Conservation (phyloP, 768 basidiomycete genomes). For the Suillus cothurnatus region DNA sequence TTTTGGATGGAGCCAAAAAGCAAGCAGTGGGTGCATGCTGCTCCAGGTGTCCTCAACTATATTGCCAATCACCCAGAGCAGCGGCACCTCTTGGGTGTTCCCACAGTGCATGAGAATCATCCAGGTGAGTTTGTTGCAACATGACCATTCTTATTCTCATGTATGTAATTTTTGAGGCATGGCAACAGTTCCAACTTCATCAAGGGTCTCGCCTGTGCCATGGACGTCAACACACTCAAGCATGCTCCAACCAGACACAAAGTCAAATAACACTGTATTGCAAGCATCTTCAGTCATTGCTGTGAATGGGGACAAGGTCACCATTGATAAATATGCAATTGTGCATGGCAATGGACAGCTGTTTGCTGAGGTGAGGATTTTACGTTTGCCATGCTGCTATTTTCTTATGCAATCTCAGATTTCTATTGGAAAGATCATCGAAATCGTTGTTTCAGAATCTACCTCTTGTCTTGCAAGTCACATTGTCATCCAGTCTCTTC, state of each 20-base stretch:
- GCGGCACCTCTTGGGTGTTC: conserved; percentile 5
- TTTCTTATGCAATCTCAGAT: background rate
- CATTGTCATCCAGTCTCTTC: background rate
- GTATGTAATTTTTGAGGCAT: conserved; percentile 6
- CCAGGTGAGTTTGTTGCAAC: conserved; percentile 6
- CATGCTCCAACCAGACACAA: background rate
- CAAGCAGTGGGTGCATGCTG: conserved; percentile 7
- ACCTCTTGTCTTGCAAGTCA: conserved; percentile 1
- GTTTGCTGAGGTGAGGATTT: conserved; percentile 2
- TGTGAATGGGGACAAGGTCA: conserved; percentile 10
- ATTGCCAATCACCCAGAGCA: conserved; percentile 13
- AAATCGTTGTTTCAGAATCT: conserved; percentile 7
- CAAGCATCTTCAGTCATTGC: conserved; percentile 4
- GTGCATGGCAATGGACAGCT: conserved; percentile 2
- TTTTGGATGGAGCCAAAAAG: conserved; percentile 13
- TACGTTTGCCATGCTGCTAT: background rate
- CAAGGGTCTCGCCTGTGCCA: background rate
- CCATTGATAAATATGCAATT: conserved; percentile 8
- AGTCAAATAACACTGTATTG: background rate
- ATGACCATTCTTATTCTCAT: background rate
- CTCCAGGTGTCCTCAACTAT: conserved; percentile 3
- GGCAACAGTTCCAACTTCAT: background rate
- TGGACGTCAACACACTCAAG: conserved; percentile 8
- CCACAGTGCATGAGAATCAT: background rate
- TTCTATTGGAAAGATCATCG: conserved; percentile 11